These are phyloP conservation scores for Aspergillus pseudotamarii DNA, from an alignment of 2,329 filamentous ascomycete species.

Conservation along the genomic window DNA sequence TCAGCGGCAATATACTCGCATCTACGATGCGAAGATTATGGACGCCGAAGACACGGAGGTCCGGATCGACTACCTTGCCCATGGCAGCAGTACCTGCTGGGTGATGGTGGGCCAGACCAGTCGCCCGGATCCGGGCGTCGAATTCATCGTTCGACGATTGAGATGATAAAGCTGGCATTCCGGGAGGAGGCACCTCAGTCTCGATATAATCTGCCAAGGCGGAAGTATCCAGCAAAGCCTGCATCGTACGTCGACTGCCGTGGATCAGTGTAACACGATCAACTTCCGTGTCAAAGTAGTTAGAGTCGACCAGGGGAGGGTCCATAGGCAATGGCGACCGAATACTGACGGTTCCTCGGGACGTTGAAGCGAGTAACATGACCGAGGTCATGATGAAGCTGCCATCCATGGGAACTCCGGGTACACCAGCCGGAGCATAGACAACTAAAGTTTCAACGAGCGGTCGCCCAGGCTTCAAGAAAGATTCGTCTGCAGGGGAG, in stretches of 20 bases:
- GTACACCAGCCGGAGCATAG: too few relatives aligned
- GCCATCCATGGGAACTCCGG: too few relatives aligned
- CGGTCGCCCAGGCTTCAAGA: too few relatives aligned
- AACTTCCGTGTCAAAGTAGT: constrained; percentile 10
- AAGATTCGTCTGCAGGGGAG: too few relatives aligned
- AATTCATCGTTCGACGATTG: not conserved
- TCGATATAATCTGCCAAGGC: not conserved
- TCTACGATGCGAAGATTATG: constrained; percentile 8
- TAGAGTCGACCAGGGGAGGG: constrained; percentile 1
- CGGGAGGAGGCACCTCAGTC: not conserved
- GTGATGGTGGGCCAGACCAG: not conserved
- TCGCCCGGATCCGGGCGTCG: not conserved
- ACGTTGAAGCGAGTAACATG: too few relatives aligned
- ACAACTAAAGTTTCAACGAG: too few relatives aligned
- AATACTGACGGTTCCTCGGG: too few relatives aligned
- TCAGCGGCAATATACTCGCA: constrained; percentile 4
- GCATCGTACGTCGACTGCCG: constrained; percentile 4
- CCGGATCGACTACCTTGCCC: not conserved
- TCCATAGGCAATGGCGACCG: not conserved
- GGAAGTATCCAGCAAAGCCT: not conserved
- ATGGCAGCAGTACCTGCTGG: not conserved
- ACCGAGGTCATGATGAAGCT: too few relatives aligned
- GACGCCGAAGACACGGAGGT: not conserved
- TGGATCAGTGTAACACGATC: constrained; percentile 3
- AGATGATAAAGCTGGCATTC: not conserved